A percentile compares a stretch with the other conserved stretches of the same genome.
phyloP scores from a whole-genome alignment of 208 protist genomes.

The Vickermania spadyakhi region DNA sequence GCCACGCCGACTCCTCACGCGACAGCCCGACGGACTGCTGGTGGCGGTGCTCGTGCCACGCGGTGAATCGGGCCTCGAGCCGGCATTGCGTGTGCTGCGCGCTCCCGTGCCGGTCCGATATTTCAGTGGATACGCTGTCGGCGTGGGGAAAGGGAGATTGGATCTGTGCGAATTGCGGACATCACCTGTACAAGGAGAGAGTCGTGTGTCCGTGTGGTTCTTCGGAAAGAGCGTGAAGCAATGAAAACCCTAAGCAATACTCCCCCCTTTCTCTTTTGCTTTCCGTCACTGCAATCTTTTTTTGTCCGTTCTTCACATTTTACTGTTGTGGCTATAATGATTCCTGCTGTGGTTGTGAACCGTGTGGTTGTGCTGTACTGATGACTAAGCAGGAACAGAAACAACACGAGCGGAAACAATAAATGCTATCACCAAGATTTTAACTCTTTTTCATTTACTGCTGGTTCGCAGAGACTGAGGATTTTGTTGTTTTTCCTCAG shows the following conservation, averaged over 20 bases:
- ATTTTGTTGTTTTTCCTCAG: too few species aligned
- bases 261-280: too few species aligned
- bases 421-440: too few species aligned
- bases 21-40: conserved; percentile 9
- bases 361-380: neutral
- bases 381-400: neutral
- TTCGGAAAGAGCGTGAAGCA: too few species aligned
- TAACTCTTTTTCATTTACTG: too few species aligned
- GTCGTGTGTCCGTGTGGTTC: conserved; percentile 43
- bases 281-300: neutral
- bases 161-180: conserved; percentile 38
- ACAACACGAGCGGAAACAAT: neutral
- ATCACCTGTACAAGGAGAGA: conserved; percentile 52
- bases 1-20: neutral
- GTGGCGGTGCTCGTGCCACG: conserved; percentile 74
- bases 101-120: conserved; percentile 28
- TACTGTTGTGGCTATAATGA: neutral
- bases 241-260: too few species aligned
- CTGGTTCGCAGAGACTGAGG: too few species aligned
- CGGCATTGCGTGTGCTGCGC: conserved; percentile 33
- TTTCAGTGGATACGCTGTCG: conserved; percentile 38
- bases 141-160: conserved; percentile 64
- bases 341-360: neutral
- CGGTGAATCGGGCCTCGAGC: conserved; percentile 23
- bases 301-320: neutral